A percentile compares a stretch with the other conserved stretches of the same genome.
These are phyloP conservation scores for Phialophora expanda DNA, from an alignment of 2,329 filamentous ascomycete genomes.

Conservation along the genomic window DNA sequence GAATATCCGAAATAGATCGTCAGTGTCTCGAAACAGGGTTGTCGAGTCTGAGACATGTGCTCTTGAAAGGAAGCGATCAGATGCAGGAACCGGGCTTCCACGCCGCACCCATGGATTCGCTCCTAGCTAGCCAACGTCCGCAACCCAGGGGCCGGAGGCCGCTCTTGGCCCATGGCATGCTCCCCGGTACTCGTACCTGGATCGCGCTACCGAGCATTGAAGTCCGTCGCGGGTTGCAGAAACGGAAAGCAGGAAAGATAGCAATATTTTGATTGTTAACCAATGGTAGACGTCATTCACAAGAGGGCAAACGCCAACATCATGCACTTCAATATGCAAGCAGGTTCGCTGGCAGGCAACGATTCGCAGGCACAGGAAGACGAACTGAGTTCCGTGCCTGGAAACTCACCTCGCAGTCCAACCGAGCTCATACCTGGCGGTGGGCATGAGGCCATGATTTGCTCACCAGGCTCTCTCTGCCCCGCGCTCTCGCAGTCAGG, in stretches of 20 bases:
- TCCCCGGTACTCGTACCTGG: slow-evolving; percentile 20
- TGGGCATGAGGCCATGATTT: slow-evolving; percentile 7
- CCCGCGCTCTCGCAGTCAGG: slow-evolving; percentile 13
- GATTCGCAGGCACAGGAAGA: slow-evolving; percentile 7
- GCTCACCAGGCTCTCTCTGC: slow-evolving; percentile 11
- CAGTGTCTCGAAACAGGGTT: slow-evolving; percentile 29
- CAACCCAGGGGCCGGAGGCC: slow-evolving; percentile 20
- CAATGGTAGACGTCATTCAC: slow-evolving; percentile 18
- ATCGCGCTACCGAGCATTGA: slow-evolving; percentile 7
- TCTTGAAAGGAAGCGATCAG: slow-evolving; percentile 29
- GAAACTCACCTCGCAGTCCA: slow-evolving; percentile 19
- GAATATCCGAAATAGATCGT: slow-evolving; percentile 26
- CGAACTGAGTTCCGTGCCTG: slow-evolving; percentile 5
- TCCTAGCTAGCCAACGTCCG: slow-evolving; percentile 18
- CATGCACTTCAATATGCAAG: slow-evolving; percentile 11
- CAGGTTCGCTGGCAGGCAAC: slow-evolving; percentile 10
- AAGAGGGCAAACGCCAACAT: neutral
- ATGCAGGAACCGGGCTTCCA: slow-evolving; percentile 26
- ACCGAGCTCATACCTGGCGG: neutral
- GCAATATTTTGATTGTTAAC: neutral
- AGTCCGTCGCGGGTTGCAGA: slow-evolving; percentile 20
- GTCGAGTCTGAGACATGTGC: slow-evolving; percentile 33
- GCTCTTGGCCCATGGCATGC: slow-evolving; percentile 11
- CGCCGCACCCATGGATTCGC: slow-evolving; percentile 21
- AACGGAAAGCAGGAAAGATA: slow-evolving; percentile 10